Base-by-base conservation (phyloP, 176 grass and related monocot species). In the Paspalum vaginatum region DNA sequence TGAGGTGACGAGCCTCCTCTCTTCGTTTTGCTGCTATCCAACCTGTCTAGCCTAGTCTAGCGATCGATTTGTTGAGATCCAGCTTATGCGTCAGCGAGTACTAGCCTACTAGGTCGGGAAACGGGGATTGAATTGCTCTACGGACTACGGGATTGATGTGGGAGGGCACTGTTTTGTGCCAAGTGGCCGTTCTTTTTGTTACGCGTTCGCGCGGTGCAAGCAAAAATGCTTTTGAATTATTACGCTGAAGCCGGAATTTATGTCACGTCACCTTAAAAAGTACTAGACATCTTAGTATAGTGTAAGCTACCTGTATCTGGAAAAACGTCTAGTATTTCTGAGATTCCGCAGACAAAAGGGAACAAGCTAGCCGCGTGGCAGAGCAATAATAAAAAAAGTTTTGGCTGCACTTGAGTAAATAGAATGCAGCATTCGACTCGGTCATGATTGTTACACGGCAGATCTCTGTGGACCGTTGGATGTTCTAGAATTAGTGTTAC, bases 101-200 rank as follows among this genome's bases (percentile, higher is more conserved):
- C 27, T n/a, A n/a, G n/a, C n/a, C n/a, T 81, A 7, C 2, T 65
- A 40, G 69, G 78, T 55, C 66, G 60, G 8, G 51, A 22, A 60
- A 52, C 65, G 9, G 17, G 42, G 64, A 7, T 91, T 76, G 52
- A 74, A 11, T 80, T 80, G 44, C 63, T 85, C 15, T 51, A 32
- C 32, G 32, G 32, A 2, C 32, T 32, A 32, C 32, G 32, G 32
- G 32, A 5, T 41, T 79, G 17, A 26, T 21, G 69, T 53, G 25
- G 37, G 60, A 75, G 65, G 37, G 24, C 45, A 16, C 75, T 50
- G 6, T 80, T 72, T 72, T 61, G 61, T 18, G 81, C 21, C 81
- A 88, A 41, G 62, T 75, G 25, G 39, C 13, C 22, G 5, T 2
- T 61, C 32, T 62, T 70, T 74, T 79, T 55, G 13, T 3, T 32